Conservation (phyloP, 192 early-diverging fungal genomes). For the Backusella circina region DNA sequence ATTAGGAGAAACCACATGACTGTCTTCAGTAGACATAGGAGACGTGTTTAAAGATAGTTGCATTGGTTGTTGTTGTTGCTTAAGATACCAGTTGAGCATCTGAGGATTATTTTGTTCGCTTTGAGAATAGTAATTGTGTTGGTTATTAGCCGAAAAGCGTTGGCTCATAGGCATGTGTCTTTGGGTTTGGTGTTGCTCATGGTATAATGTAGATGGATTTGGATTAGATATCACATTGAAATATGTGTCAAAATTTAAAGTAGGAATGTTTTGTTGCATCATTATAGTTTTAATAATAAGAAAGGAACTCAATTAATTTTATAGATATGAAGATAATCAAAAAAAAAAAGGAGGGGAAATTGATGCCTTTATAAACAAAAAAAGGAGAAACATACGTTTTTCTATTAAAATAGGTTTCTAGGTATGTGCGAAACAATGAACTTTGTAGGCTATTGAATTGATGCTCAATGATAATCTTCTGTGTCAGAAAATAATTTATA, state of each 20-base stretch:
- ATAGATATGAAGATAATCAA: background rate
- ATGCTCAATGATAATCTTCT: background rate
- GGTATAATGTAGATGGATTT: background rate
- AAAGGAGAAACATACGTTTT: background rate
- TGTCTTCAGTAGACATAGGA: background rate
- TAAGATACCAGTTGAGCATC: background rate
- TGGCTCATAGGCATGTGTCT: background rate
- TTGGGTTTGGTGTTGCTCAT: background rate
- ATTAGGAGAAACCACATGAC: background rate
- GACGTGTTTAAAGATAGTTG: background rate
- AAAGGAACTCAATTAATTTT: background rate
- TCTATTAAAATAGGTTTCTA: background rate
- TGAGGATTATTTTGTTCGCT: background rate
- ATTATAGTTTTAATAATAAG: background rate
- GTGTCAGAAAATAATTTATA: background rate
- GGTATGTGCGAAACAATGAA: background rate
- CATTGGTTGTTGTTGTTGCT: slow-evolving; percentile 3
- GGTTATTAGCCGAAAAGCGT: background rate
- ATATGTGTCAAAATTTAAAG: slow-evolving; percentile 9
- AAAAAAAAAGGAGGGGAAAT: background rate
- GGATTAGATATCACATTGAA: background rate
- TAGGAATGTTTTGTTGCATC: slow-evolving; percentile 7
- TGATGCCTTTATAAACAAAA: background rate
- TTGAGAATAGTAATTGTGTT: background rate
- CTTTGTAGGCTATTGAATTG: background rate